Evolutionary conservation across 225 moss, liverwort and hornwort genomes (phyloP), one percentile per base, ranked within the genome.

Genomic region (Bryoerythrophyllum caledonicum): DNA sequence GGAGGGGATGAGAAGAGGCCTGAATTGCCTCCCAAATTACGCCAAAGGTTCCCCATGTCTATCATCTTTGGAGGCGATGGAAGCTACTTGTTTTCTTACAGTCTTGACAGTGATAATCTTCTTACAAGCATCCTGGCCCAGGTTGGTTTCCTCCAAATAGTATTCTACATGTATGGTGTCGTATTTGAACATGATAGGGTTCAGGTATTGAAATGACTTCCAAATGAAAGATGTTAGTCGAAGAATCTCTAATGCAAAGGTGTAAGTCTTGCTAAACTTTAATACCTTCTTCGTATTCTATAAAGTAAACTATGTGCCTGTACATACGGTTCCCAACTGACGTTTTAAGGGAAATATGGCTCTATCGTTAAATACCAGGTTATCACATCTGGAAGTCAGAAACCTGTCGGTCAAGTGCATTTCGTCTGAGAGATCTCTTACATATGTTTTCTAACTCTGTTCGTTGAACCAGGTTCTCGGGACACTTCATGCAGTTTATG

Each of bases 1-100:
- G 93, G 93, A 82, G 93, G 93, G 21, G 93, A 93, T 74, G 93
- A 93, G 67, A 93, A 91, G 62, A 77, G 93, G 25, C 58, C 89
- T 26, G 91, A 93, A 57, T 82, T 93, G 57, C 93, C 91, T 60
- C 89, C 91, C 49, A 86, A 83, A 49, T 76, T 91, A 17, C 74
- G 86, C 12, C 86, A 93, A 76, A 84, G 93, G 56, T 76, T 93
- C 62, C 93, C 93, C 12, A 91, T 91, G 93, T 86, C 89, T 16
- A 85, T 93, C 57, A 85, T 88, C 16, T 93, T 93, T 79, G 93
- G 91, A 57, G 93, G 93, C 8, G 86, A 93, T 75, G 93, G 93
- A 20, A 89, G 84, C 40, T 93, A 91, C 72, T 78, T 93, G 88
- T 87, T 89, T 63, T 52, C 86, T 32, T 93, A 90, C 68, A 83